phyloP scores from a whole-genome alignment of 2,329 filamentous ascomycete genomes.

The Calonectria pseudoreteaudii region DNA sequence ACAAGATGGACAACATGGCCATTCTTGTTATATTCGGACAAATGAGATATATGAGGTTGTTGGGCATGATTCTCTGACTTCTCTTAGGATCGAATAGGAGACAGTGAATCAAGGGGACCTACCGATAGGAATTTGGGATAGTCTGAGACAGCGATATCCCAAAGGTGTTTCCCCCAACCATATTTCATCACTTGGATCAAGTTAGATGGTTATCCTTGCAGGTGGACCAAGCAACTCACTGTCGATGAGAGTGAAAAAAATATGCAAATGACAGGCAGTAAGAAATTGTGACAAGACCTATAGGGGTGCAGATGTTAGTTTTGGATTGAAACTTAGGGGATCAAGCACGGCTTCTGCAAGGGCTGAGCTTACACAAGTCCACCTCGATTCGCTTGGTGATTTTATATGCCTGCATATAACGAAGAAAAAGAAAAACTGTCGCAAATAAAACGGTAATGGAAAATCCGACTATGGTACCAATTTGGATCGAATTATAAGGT shows the following conservation, averaged over 20 bases:
- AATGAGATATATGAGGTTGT: not conserved
- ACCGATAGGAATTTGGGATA: not conserved
- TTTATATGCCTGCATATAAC: not conserved
- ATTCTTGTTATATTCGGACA: not conserved
- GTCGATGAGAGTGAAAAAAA: not conserved
- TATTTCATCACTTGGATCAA: not conserved
- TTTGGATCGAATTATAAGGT: not conserved
- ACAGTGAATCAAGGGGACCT: no score
- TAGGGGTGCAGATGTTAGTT: not conserved
- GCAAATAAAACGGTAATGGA: not conserved
- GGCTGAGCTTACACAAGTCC: not conserved
- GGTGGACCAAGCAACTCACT: not conserved
- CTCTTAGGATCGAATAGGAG: not conserved
- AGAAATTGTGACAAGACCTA: not conserved
- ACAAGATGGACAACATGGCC: not conserved
- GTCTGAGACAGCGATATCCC: not conserved
- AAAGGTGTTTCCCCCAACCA: not conserved
- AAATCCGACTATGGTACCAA: not conserved
- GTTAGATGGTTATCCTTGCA: not conserved
- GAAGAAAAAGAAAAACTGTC: not conserved
- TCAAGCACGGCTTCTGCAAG: no score
- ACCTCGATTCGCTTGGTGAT: not conserved
- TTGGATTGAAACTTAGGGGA: no score
- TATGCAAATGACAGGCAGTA: not conserved
- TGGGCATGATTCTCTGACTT: not conserved